phyloP scores from a whole-genome alignment of 345 rosid species.

The Citropsis articulata region DNA sequence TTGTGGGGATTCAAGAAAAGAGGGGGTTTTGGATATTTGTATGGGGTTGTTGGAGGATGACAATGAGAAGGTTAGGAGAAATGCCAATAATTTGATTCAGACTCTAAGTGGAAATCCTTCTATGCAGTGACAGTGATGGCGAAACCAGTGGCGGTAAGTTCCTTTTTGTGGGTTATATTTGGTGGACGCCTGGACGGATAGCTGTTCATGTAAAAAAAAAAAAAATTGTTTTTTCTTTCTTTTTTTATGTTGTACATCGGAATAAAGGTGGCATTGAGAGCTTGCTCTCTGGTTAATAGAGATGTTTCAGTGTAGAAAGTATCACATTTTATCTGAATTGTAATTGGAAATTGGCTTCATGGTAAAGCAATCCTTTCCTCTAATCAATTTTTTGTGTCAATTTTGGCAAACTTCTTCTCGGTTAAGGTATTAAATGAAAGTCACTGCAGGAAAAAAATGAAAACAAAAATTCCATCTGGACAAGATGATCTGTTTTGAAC shows the following conservation, averaged over 20 bases:
- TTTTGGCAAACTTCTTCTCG: neutral
- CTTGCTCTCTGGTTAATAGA: conserved; percentile 18
- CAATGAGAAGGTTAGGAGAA: conserved; percentile 77
- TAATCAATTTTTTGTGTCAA: neutral
- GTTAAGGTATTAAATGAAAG: conserved; percentile 4
- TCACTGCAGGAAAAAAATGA: neutral
- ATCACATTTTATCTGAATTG: conserved; percentile 29
- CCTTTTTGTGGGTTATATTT: conserved; percentile 23
- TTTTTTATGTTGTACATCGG: conserved; percentile 42
- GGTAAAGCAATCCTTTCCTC: conserved; percentile 14
- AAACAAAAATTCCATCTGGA: neutral
- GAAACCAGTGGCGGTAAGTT: conserved; percentile 41
- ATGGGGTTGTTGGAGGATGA: conserved; percentile 63
- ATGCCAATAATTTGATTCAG: conserved; percentile 61
- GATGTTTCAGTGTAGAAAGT: conserved; percentile 24
- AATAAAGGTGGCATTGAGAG: conserved; percentile 30
- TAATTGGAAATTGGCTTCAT: conserved; percentile 24
- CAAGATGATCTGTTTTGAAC: neutral
- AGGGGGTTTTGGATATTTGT: conserved; percentile 67
- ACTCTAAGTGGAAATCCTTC: conserved; percentile 44
- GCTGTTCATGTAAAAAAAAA: conserved; percentile 47
- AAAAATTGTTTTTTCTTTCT: conserved; percentile 15
- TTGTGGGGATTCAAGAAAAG: conserved; percentile 42
- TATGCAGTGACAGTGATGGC: conserved; percentile 31
- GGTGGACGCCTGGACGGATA: conserved; percentile 35